Evolutionary conservation across 352 stramenopile species (phyloP), one percentile per base, ranked within the genome.

Genomic region (Thalassiosira exigua): DNA sequence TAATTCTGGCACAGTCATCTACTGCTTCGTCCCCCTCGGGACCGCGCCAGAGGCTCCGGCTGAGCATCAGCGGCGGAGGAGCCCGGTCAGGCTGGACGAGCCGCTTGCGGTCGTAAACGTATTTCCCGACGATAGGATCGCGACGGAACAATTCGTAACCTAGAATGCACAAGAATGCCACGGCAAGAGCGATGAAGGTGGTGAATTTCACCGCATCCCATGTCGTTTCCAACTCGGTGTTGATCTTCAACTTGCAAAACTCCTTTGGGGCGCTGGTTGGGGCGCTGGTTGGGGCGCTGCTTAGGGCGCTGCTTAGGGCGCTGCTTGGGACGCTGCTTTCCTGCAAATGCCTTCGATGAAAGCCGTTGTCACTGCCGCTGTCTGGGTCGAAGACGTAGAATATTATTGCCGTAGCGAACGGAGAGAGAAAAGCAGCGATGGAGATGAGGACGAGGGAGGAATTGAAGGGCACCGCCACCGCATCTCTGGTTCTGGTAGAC

Each of bases 51-150:
- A 84, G 62, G 39, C 73, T 79, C n/a, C 80, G 62, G 75, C 78
- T 75, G 17, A 71, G 39, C 80, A 87, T 87, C 0, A 87, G 39
- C 1, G 80, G 80, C 22, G 80, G 75, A 0, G 80, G 80, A 50
- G 69, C 72, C 30, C 75, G 32, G 27, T 53, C 58, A 1, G 80
- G 80, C 27, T 77, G 62, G 12, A 29, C 59, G 27, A 81, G 50
- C 0, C 80, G 42, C 24, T 79, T 79, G 14, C 75, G 66, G 76
- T 87, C 80, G 54, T 87, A 87, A 0, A 84, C 69, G 60, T 84
- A 83, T 57, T 83, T 83, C 2, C 67, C 50, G 4, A 79, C 46
- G 9, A 83, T 77, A 0, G 75, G 75, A 75, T 83, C 75, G 19
- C 68, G 60, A 26, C 75, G 61, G 19, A 62, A 79, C 14, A 48